Percentiles rank a stretch among this genome's conserved stretches.
Conservation (phyloP, 1,284 basidiomycete species). For the Golubevia sp. region DNA sequence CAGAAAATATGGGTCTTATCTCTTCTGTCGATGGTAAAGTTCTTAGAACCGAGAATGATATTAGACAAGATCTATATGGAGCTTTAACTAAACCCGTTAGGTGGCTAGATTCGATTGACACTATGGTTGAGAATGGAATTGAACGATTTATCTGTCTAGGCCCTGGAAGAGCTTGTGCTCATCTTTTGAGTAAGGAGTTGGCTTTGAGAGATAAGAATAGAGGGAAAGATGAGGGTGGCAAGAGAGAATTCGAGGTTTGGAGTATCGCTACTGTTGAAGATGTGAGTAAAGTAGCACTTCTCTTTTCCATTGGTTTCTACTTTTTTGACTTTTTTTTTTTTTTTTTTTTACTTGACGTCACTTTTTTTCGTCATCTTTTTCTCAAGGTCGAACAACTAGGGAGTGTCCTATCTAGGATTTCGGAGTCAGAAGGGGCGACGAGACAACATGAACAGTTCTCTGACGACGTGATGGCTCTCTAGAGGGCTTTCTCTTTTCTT, state of each 20-base stretch:
- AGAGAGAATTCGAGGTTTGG: conserved; percentile 44
- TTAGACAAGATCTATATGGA: conserved; percentile 34
- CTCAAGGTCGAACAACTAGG: too few species aligned
- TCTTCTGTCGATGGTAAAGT: conserved; percentile 35
- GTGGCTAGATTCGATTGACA: conserved; percentile 44
- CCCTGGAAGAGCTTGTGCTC: conserved; percentile 50
- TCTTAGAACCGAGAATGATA: conserved; percentile 13
- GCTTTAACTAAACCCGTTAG: conserved; percentile 39
- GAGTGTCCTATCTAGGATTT: too few species aligned
- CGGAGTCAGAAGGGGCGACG: too few species aligned
- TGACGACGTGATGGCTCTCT: too few species aligned
- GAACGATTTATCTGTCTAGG: conserved; percentile 55
- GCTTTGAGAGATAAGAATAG: conserved; percentile 14
- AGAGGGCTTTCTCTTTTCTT: too few species aligned
- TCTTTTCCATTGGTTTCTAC: too few species aligned
- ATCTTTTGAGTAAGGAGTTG: conserved; percentile 54
- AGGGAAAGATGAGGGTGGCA: neutral
- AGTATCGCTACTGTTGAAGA: conserved; percentile 45
- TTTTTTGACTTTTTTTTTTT: too few species aligned
- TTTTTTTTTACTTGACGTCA: too few species aligned
- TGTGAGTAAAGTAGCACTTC: conserved; percentile 14
- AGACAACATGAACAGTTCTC: too few species aligned
- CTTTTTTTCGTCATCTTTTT: too few species aligned
- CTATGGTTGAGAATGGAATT: conserved; percentile 40
- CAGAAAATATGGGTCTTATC: conserved; percentile 22